Conservation (phyloP, 306 rosid species). For the Rosa multiflora region DNA sequence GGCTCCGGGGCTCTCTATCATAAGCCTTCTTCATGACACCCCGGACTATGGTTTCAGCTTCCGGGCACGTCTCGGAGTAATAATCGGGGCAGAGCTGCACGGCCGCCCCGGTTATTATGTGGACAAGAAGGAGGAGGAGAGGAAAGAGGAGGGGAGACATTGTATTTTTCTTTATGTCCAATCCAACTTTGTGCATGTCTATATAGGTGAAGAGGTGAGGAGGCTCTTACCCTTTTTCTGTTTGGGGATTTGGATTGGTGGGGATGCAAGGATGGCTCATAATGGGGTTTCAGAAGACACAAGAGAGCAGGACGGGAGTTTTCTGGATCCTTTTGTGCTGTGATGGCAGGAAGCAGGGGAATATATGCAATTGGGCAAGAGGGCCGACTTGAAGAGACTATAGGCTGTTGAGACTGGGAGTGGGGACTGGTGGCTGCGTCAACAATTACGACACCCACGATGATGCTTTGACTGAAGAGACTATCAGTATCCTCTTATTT, state of each 20-base stretch:
- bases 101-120: conserved; percentile 23
- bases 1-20: conserved; percentile 60
- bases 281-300: not conserved
- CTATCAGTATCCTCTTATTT: not conserved
- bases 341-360: conserved; percentile 11
- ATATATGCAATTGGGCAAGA: conserved; percentile 8
- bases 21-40: conserved; percentile 62
- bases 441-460: conserved; percentile 14
- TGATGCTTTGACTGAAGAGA: not conserved
- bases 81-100: conserved; percentile 49
- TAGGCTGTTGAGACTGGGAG: not conserved
- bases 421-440: conserved; percentile 1
- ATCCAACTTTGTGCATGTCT: not conserved
- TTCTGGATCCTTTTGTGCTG: not conserved
- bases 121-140: conserved; percentile 31
- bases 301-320: not conserved
- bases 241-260: not conserved
- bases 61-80: conserved; percentile 59
- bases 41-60: conserved; percentile 56
- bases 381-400: not conserved
- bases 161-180: not conserved
- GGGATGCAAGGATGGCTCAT: not conserved
- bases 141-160: conserved; percentile 29
- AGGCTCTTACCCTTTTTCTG: not conserved
- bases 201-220: not conserved